phyloP scores from a whole-genome alignment of 495 filamentous ascomycete species.

The Parmelia sp. region DNA sequence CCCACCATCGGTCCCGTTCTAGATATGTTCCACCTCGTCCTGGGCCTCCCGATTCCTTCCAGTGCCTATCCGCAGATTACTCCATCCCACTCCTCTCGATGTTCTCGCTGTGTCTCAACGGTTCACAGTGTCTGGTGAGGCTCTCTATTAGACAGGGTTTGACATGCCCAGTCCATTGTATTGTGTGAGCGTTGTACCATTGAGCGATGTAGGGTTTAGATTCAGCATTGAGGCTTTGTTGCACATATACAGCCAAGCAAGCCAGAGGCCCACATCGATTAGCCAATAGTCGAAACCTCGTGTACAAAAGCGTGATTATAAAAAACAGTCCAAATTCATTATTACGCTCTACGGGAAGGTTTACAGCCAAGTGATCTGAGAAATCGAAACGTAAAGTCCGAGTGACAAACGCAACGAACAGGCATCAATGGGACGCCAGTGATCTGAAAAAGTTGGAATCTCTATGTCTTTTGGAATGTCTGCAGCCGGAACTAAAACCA shows the following conservation, averaged over 20 bases:
- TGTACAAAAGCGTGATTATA: conserved; percentile 13
- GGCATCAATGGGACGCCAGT: background rate
- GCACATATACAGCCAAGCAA: conserved; percentile 5
- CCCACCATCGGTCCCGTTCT: conserved; percentile 26
- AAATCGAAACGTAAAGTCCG: background rate
- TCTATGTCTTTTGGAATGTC: background rate
- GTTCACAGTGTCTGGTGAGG: conserved; percentile 4
- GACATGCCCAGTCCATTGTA: background rate
- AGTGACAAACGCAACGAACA: background rate
- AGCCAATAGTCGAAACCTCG: conserved; percentile 4
- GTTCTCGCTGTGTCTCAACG: conserved; percentile 9
- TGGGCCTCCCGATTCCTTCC: background rate
- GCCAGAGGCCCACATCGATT: conserved; percentile 1
- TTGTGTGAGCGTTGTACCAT: conserved; percentile 6
- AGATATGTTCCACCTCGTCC: conserved; percentile 4
- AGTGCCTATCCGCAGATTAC: background rate
- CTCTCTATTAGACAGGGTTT: background rate
- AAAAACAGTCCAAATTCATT: background rate
- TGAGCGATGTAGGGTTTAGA: conserved; percentile 13
- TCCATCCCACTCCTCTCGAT: conserved; percentile 16
- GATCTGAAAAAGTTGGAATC: background rate
- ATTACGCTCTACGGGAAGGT: background rate
- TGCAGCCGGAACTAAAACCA: background rate
- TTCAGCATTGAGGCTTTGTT: conserved; percentile 8
- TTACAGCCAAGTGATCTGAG: background rate